A percentile compares a stretch with the other conserved stretches of the same genome.
Evolutionary conservation across 192 early-diverging fungal genomes (phyloP).

Genomic region (Gonapodya prolifera): DNA sequence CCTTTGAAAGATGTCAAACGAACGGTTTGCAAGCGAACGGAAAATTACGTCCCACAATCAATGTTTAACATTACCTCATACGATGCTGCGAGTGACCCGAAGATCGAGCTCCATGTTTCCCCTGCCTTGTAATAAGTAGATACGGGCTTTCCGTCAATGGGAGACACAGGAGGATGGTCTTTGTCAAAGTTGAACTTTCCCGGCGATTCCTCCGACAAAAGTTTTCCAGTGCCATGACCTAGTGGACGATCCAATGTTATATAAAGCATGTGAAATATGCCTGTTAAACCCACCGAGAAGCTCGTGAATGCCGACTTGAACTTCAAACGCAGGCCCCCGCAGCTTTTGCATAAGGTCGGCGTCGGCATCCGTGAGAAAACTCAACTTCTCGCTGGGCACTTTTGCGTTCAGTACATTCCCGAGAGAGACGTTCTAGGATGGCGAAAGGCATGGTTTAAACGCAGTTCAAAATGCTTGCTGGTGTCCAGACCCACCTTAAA

Average conservation of each 20-base stretch:
- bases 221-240: conserved; percentile 49
- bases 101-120: conserved; percentile 43
- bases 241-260: not conserved
- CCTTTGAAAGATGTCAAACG: conserved; percentile 18
- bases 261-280: not conserved
- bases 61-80: conserved; percentile 16
- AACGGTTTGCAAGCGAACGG: not conserved
- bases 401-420: conserved; percentile 40
- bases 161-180: conserved; percentile 21
- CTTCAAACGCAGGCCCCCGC: conserved; percentile 29
- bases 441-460: not conserved
- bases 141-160: conserved; percentile 30
- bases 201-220: conserved; percentile 31
- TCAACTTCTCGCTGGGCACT: conserved; percentile 28
- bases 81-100: conserved; percentile 25
- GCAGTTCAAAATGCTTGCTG: no score
- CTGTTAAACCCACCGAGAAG: conserved; percentile 17
- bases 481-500: conserved; percentile 26
- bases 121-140: conserved; percentile 40
- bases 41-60: not conserved
- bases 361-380: not conserved
- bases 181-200: conserved; percentile 43
- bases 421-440: conserved; percentile 34
- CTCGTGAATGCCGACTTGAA: conserved; percentile 50
- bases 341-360: not conserved